These are phyloP conservation scores for Hansenula anomala DNA, from an alignment of 1,139 yeast species.

Conservation along the genomic window DNA sequence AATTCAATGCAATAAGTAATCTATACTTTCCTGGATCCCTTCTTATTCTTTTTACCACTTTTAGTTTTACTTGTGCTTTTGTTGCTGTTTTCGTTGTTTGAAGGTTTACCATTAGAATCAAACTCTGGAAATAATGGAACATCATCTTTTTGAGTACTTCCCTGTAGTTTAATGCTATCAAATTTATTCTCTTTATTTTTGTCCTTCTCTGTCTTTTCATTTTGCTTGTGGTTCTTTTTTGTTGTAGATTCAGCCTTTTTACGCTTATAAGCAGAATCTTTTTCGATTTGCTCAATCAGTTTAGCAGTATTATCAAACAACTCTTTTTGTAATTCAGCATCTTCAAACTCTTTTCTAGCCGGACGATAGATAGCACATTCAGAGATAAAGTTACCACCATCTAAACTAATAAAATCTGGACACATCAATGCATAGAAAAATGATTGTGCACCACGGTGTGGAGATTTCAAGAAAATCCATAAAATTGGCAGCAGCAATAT, in stretches of 20 bases:
- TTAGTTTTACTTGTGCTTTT: neutral
- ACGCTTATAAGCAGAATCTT: constrained; percentile 61
- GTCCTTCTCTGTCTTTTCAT: neutral
- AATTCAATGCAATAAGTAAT: too few species aligned
- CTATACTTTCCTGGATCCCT: neutral
- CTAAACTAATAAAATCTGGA: constrained; percentile 56
- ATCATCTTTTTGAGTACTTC: constrained; percentile 1
- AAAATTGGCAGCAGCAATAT: constrained; percentile 71
- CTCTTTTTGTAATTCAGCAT: constrained; percentile 53
- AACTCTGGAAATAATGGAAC: constrained; percentile 13
- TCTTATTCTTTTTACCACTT: neutral
- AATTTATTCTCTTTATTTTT: constrained; percentile 1
- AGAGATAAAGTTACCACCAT: constrained; percentile 67
- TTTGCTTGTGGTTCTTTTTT: neutral
- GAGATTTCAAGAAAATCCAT: constrained; percentile 75
- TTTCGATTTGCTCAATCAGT: constrained; percentile 57
- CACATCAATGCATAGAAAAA: constrained; percentile 64
- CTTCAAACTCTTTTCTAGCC: constrained; percentile 58
- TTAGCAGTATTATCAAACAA: constrained; percentile 61
- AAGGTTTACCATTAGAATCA: too few species aligned
- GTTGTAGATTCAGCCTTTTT: constrained; percentile 32
- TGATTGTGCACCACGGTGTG: constrained; percentile 77
- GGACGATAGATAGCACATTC: constrained; percentile 63
- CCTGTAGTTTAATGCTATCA: constrained; percentile 1
- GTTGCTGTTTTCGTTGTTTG: too few species aligned